These are phyloP conservation scores for Cutaneotrichosporon curvatum DNA, from an alignment of 1,284 basidiomycete genomes.

Conservation along the genomic window DNA sequence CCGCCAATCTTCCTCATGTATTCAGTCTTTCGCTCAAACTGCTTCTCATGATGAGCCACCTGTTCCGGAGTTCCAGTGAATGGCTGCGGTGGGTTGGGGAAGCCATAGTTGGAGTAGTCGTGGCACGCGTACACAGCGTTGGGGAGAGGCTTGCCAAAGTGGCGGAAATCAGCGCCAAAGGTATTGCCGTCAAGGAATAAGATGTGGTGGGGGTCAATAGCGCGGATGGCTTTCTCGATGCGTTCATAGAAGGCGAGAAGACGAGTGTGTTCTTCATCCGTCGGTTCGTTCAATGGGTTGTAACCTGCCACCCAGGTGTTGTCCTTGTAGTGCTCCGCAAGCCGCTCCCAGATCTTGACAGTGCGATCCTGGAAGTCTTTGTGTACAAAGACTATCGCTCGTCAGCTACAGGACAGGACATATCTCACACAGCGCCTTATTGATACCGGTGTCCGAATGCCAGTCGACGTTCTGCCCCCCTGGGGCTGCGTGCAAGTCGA, in stretches of 20 bases:
- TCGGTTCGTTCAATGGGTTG: slow-evolving; percentile 69
- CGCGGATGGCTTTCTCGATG: slow-evolving; percentile 57
- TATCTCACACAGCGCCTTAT: slow-evolving; percentile 34
- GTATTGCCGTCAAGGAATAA: slow-evolving; percentile 53
- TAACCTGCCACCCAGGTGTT: slow-evolving; percentile 60
- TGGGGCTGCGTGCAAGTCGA: slow-evolving; percentile 44
- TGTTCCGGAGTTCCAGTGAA: slow-evolving; percentile 50
- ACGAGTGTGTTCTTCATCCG: slow-evolving; percentile 50
- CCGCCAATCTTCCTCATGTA: slow-evolving; percentile 19
- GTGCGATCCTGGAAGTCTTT: slow-evolving; percentile 68
- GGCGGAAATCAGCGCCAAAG: slow-evolving; percentile 64
- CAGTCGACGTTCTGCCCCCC: slow-evolving; percentile 45
- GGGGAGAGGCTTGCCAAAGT: slow-evolving; percentile 54
- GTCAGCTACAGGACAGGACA: neutral
- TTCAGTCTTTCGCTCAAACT: slow-evolving; percentile 55
- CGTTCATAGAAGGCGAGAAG: slow-evolving; percentile 60
- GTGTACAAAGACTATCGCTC: slow-evolving; percentile 61
- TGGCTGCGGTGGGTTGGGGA: slow-evolving; percentile 57
- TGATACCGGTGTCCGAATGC: slow-evolving; percentile 37
- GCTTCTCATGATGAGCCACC: slow-evolving; percentile 44
- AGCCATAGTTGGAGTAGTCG: slow-evolving; percentile 60
- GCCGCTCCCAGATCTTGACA: slow-evolving; percentile 61
- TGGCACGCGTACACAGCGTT: slow-evolving; percentile 58
- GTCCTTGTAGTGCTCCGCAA: slow-evolving; percentile 59
- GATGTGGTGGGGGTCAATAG: slow-evolving; percentile 59